Evolutionary conservation across 2,329 filamentous ascomycete species (phyloP), one percentile per base, ranked within the genome.

Genomic region (Epichloe gansuensis): DNA sequence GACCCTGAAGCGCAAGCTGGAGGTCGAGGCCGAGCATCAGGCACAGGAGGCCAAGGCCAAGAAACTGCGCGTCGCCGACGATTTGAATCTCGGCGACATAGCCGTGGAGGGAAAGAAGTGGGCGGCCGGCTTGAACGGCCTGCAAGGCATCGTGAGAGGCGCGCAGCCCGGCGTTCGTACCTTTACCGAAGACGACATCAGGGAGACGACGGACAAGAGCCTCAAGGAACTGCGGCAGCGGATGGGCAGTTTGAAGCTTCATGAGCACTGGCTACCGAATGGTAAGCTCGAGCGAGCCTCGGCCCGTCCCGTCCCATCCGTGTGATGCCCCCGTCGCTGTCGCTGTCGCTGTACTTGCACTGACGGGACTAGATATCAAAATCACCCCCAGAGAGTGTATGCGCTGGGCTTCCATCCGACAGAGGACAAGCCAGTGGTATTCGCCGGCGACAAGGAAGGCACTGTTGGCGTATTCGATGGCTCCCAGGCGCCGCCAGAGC

Each of bases 371-470:
- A 89, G 88, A 88, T 51, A 93, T 96, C 61, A 97, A 96, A 65
- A 84, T 96, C 48, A 91, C 87, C 91, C 90, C 0, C 89, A 95
- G 59, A 75, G 91, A 51, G 79, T 95, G 13, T 98, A 97, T 63
- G 78, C 87, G 0, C 81, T 97, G 61, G 83, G 85, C 0, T 91
- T 98, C 60, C 93, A 98, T 61, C 93, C 93, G 0, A 91, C 83
- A 0, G 75, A 83, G 54, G 82, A 91, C 3, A 97, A 97, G 62
- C 83, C 91, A 0, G 74, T 98, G 3, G 78, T 97, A 1, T 94
- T 98, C 64, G 91, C 91, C 0, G 91, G 91, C 11, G 93, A 98
- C 62, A 98, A 98, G 65, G 78, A 94, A 58, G 91, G 93, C 1
- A 87, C 89, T 25, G 75, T 97, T 54, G 93, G 93, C 0, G 81